phyloP scores from a whole-genome alignment of 768 basidiomycete genomes.

The Multifurca ochricompacta region DNA sequence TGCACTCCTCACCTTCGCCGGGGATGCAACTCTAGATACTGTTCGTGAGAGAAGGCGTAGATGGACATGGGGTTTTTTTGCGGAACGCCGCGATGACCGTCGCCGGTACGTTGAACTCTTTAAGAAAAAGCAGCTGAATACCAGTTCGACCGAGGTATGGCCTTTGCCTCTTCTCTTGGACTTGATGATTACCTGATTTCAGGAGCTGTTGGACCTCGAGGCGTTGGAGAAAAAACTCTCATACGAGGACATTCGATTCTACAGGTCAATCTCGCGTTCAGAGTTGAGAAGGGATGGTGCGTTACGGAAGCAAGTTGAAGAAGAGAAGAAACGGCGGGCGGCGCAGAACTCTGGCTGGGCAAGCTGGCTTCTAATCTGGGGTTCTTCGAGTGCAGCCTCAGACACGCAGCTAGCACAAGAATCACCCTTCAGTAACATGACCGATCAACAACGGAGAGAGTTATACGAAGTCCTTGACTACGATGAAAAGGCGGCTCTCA shows the following conservation, averaged over 20 bases:
- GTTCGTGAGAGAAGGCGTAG: slow-evolving; percentile 74
- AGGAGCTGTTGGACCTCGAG: slow-evolving; percentile 51
- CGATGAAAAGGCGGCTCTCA: slow-evolving; percentile 75
- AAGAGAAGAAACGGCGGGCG: slow-evolving; percentile 51
- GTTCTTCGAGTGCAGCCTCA: slow-evolving; percentile 35
- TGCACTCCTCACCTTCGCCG: slow-evolving; percentile 72
- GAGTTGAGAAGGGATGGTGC: slow-evolving; percentile 80
- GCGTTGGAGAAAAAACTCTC: slow-evolving; percentile 73
- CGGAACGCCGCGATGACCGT: slow-evolving; percentile 80
- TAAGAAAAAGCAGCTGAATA: slow-evolving; percentile 58
- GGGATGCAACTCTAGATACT: slow-evolving; percentile 68
- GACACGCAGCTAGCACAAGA: slow-evolving; percentile 38
- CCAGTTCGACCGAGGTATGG: slow-evolving; percentile 48
- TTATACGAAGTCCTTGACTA: slow-evolving; percentile 88
- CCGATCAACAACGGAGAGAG: slow-evolving; percentile 83
- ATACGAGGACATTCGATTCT: slow-evolving; percentile 95
- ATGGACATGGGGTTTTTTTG: slow-evolving; percentile 93
- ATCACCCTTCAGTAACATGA: slow-evolving; percentile 62
- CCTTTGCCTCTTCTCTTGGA: neutral
- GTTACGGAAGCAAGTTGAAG: slow-evolving; percentile 54
- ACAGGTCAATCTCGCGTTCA: slow-evolving; percentile 89
- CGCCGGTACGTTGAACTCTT: slow-evolving; percentile 79
- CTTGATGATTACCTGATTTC: slow-evolving; percentile 3
- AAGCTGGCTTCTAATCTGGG: slow-evolving; percentile 68
- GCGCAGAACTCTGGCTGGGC: slow-evolving; percentile 45